phyloP scores from a whole-genome alignment of 768 basidiomycete genomes.

The Leccinum boreale region DNA sequence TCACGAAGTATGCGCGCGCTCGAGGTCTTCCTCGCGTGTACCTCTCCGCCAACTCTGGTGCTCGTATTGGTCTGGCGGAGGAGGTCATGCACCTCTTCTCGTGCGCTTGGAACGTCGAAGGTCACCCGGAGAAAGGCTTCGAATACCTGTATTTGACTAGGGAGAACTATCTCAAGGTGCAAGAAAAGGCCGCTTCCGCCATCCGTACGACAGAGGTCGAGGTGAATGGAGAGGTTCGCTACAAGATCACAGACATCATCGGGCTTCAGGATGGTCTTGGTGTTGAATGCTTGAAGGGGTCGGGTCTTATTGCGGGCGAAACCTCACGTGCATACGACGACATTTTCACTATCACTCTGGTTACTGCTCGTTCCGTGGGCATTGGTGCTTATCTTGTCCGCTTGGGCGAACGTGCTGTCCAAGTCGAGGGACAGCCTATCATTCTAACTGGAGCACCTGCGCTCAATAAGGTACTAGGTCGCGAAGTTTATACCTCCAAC shows the following conservation, averaged over 20 bases:
- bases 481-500: conserved; percentile 98
- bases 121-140: conserved; percentile 90
- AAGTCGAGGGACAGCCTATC: conserved; percentile 99
- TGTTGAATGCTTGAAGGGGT: conserved; percentile 93
- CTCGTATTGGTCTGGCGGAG: conserved; percentile 93
- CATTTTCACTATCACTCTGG: conserved; percentile 98
- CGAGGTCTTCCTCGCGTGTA: conserved; percentile 93
- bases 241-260: conserved; percentile 95
- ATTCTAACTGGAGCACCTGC: conserved; percentile 97
- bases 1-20: conserved; percentile 87
- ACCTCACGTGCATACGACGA: conserved; percentile 98
- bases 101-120: conserved; percentile 83
- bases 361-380: conserved; percentile 97
- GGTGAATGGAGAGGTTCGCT: conserved; percentile 80
- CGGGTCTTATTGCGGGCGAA: conserved; percentile 97
- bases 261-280: conserved; percentile 97
- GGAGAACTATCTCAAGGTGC: conserved; percentile 84
- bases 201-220: conserved; percentile 83
- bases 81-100: conserved; percentile 87
- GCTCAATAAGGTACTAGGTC: conserved; percentile 97
- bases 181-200: conserved; percentile 76
- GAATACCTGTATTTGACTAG: conserved; percentile 94
- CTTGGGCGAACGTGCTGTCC: conserved; percentile 94
- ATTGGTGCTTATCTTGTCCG: conserved; percentile 99
- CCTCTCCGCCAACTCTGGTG: conserved; percentile 98